A percentile compares a stretch with the other conserved stretches of the same genome.
phyloP scores from a whole-genome alignment of 352 stramenopile species.

The Phytophthora sojae region DNA sequence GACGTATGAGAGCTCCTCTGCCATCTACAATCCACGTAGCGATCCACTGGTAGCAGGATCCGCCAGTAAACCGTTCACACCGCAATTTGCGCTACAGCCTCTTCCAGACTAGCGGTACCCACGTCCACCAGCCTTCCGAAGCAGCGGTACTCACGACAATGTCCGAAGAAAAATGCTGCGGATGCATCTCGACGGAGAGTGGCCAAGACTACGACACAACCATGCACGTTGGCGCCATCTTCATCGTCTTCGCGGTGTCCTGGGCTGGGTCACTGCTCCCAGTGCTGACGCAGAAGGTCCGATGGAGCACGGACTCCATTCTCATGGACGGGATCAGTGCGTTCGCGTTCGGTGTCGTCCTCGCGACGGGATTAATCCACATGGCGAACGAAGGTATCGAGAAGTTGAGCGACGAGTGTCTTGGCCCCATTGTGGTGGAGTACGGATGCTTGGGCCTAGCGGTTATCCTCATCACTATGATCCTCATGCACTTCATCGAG shows the following conservation, averaged over 20 bases:
- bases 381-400: constrained; percentile 64
- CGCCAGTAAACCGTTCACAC: neutral
- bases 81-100: neutral
- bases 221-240: constrained; percentile 50
- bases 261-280: constrained; percentile 41
- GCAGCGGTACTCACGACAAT: neutral
- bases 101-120: neutral
- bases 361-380: constrained; percentile 71
- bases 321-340: constrained; percentile 52
- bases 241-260: constrained; percentile 57
- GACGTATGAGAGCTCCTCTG: neutral
- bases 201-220: constrained; percentile 31
- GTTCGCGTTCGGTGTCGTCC: constrained; percentile 66
- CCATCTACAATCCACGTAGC: neutral
- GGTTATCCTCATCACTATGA: constrained; percentile 53
- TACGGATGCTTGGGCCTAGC: constrained; percentile 53
- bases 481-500: constrained; percentile 64
- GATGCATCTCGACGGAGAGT: neutral
- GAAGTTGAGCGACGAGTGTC: constrained; percentile 55
- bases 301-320: constrained; percentile 27
- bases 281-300: constrained; percentile 39
- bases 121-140: neutral
- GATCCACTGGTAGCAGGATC: neutral
- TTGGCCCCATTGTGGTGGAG: constrained; percentile 48
- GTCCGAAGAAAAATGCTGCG: constrained; percentile 8